Evolutionary conservation across 352 stramenopile species (phyloP).

Genomic region (Pythium biforme): DNA sequence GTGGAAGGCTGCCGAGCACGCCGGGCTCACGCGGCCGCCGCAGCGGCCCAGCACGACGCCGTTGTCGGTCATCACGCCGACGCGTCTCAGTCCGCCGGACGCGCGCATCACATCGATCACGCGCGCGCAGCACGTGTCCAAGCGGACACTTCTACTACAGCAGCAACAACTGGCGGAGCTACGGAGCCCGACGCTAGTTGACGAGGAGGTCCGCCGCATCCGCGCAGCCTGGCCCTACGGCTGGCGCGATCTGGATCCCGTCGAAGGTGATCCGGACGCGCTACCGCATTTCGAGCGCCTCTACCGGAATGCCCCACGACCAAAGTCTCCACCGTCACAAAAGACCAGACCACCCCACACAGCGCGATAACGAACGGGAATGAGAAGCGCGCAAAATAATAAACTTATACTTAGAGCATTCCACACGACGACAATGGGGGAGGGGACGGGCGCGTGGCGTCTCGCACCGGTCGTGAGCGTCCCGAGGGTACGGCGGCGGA

Average conservation of each 20-base stretch:
- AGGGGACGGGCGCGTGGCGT: too few species aligned
- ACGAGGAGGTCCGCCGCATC: slow-evolving; percentile 57
- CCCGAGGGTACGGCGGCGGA: background rate
- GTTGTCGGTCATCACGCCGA: background rate
- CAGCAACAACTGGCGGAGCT: background rate
- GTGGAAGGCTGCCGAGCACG: slow-evolving; percentile 53
- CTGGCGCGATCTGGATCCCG: slow-evolving; percentile 36
- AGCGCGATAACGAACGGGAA: slow-evolving; percentile 11
- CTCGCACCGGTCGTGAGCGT: background rate
- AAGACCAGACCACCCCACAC: slow-evolving; percentile 11
- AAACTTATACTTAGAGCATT: slow-evolving; percentile 34
- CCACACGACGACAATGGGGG: slow-evolving; percentile 5
- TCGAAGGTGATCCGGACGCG: slow-evolving; percentile 10
- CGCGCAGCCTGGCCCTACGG: slow-evolving; percentile 67
- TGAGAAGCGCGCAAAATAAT: slow-evolving; percentile 20
- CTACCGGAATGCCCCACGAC: slow-evolving; percentile 25
- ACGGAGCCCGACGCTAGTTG: slow-evolving; percentile 18
- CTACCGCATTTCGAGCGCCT: slow-evolving; percentile 30
- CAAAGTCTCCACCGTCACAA: background rate
- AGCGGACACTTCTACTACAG: slow-evolving; percentile 31
- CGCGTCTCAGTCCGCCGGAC: background rate
- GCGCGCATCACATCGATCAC: slow-evolving; percentile 44
- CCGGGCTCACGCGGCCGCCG: slow-evolving; percentile 24
- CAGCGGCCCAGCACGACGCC: slow-evolving; percentile 18
- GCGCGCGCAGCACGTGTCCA: slow-evolving; percentile 45